Evolutionary conservation across 371 early-diverging fungal genomes (phyloP).

Genomic region (Mortierella sp.): DNA sequence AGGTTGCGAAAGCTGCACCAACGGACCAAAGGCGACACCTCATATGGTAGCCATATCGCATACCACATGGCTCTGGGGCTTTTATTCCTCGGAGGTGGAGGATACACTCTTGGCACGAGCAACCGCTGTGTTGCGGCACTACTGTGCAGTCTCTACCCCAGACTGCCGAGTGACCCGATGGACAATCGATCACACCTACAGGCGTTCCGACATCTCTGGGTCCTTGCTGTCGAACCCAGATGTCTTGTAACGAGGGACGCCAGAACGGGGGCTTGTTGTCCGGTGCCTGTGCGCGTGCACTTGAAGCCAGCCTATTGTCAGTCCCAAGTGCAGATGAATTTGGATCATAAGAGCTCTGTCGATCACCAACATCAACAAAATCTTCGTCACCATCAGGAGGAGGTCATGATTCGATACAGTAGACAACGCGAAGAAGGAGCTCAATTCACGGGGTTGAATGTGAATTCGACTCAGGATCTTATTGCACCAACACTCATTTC

Average conservation of each 20-base stretch:
- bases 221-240: slow-evolving; percentile 80
- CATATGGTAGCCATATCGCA: slow-evolving; percentile 89
- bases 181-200: slow-evolving; percentile 87
- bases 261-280: slow-evolving; percentile 64
- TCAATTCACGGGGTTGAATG: slow-evolving; percentile 2
- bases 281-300: slow-evolving; percentile 63
- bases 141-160: slow-evolving; percentile 81
- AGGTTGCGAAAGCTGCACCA: slow-evolving; percentile 67
- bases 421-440: not conserved
- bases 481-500: not conserved
- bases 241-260: slow-evolving; percentile 82
- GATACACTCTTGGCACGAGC: slow-evolving; percentile 76
- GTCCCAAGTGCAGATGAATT: slow-evolving; percentile 7
- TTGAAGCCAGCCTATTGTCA: slow-evolving; percentile 19
- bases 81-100: slow-evolving; percentile 84
- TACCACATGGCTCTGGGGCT: slow-evolving; percentile 87
- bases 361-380: too few species aligned
- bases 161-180: slow-evolving; percentile 70
- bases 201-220: slow-evolving; percentile 91
- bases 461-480: not conserved
- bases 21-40: slow-evolving; percentile 58
- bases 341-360: not conserved
- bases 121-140: slow-evolving; percentile 79
- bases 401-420: not conserved
- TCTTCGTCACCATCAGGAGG: too few species aligned